phyloP scores from a whole-genome alignment of 1,284 basidiomycete species.

The Pyrrhoderma noxium region DNA sequence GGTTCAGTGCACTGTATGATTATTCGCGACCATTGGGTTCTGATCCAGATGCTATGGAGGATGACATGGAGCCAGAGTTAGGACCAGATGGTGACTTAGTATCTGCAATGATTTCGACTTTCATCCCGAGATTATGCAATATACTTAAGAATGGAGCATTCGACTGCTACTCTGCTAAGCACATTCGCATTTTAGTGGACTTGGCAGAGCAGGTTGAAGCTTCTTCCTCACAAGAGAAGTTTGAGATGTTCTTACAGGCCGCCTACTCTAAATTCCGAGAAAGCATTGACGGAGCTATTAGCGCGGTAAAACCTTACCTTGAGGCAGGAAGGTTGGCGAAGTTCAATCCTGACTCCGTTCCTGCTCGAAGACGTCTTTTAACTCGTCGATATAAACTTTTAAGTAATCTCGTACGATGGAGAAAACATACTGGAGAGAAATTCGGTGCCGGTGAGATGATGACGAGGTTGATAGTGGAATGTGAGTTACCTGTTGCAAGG shows the following conservation, averaged over 20 bases:
- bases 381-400: conserved; percentile 68
- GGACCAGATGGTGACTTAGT: conserved; percentile 85
- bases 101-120: conserved; percentile 79
- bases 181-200: conserved; percentile 62
- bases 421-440: conserved; percentile 61
- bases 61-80: conserved; percentile 46
- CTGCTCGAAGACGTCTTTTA: conserved; percentile 67
- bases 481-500: conserved; percentile 62
- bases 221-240: conserved; percentile 66
- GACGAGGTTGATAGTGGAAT: conserved; percentile 49
- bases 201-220: conserved; percentile 77
- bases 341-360: conserved; percentile 73
- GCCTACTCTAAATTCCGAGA: conserved; percentile 51
- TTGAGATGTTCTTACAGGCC: conserved; percentile 64
- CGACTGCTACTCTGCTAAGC: conserved; percentile 72
- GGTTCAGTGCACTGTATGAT: conserved; percentile 73
- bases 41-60: conserved; percentile 26
- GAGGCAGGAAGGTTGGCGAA: conserved; percentile 34
- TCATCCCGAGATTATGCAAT: conserved; percentile 71
- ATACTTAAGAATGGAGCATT: conserved; percentile 68
- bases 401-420: conserved; percentile 66
- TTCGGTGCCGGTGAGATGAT: conserved; percentile 53
- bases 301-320: conserved; percentile 38
- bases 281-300: conserved; percentile 42
- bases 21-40: conserved; percentile 59